Conservation (phyloP, 306 rosid species). For the Dicorynia guianensis region DNA sequence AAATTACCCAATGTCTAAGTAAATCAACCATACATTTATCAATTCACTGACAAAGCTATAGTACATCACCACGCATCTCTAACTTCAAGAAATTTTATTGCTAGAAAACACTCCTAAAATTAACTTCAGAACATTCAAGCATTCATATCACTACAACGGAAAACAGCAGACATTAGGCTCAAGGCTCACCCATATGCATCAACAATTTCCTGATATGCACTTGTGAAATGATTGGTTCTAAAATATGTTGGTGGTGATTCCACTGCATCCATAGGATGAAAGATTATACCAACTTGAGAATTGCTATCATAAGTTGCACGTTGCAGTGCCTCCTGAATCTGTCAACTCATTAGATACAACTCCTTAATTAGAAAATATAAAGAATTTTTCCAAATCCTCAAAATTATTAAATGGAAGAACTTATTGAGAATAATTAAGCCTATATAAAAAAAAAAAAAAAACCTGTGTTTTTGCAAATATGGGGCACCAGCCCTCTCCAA, state of each 20-base stretch:
- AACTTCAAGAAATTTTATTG: conserved; percentile 30
- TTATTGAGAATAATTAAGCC: not conserved
- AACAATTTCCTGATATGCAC: conserved; percentile 94
- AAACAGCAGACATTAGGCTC: conserved; percentile 49
- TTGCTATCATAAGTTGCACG: conserved; percentile 99
- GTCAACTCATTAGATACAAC: conserved; percentile 44
- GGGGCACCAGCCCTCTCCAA: conserved; percentile 99
- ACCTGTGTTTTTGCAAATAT: conserved; percentile 89
- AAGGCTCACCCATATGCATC: conserved; percentile 99
- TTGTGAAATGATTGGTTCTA: conserved; percentile 91
- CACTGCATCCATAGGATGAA: conserved; percentile 82
- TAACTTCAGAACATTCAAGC: conserved; percentile 31
- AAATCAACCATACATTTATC: conserved; percentile 23
- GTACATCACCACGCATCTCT: conserved; percentile 13
- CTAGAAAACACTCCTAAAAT: conserved; percentile 23
- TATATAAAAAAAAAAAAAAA: conserved; percentile 10
- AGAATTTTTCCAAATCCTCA: conserved; percentile 20
- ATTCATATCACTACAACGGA: conserved; percentile 35
- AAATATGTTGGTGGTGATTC: conserved; percentile 98
- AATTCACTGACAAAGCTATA: conserved; percentile 4
- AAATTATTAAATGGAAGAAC: not conserved
- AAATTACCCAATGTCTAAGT: conserved; percentile 14
- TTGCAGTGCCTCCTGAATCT: conserved; percentile 93
- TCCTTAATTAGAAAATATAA: conserved; percentile 26
- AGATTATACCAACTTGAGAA: conserved; percentile 96